Conservation (phyloP, 1,139 yeast genomes). For the Lodderomyces parapsilosis region DNA sequence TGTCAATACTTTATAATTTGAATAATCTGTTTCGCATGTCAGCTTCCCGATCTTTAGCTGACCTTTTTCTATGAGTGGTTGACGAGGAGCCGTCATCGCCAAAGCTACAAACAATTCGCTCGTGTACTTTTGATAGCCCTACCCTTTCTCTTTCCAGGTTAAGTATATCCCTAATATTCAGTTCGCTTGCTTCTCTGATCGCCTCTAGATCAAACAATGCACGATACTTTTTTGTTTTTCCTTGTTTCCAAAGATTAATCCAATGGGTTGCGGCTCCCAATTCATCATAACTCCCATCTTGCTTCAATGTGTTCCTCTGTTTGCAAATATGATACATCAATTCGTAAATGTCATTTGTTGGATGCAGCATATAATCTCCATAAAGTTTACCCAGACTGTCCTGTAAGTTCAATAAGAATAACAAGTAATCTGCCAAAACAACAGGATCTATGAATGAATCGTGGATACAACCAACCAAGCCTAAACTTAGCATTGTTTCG, state of each 20-base stretch:
- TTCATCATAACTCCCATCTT: slow-evolving; percentile 46
- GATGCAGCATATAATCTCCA: slow-evolving; percentile 49
- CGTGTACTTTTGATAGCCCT: slow-evolving; percentile 26
- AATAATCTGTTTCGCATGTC: slow-evolving; percentile 42
- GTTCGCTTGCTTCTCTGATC: slow-evolving; percentile 28
- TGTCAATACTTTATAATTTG: slow-evolving; percentile 18
- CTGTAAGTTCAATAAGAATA: slow-evolving; percentile 70
- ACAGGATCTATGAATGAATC: slow-evolving; percentile 74
- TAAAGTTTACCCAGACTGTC: slow-evolving; percentile 47
- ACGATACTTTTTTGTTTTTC: slow-evolving; percentile 34
- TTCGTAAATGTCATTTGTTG: slow-evolving; percentile 73
- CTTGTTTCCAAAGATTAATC: slow-evolving; percentile 68
- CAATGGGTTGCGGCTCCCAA: slow-evolving; percentile 66
- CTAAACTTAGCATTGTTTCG: slow-evolving; percentile 73
- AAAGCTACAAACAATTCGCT: slow-evolving; percentile 32
- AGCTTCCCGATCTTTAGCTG: slow-evolving; percentile 47
- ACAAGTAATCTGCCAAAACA: slow-evolving; percentile 80
- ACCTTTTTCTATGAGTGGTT: slow-evolving; percentile 37
- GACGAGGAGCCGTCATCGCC: slow-evolving; percentile 42
- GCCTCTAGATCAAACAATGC: slow-evolving; percentile 42
- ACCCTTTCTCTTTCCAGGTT: slow-evolving; percentile 34
- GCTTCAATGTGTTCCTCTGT: slow-evolving; percentile 33
- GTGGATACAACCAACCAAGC: slow-evolving; percentile 78
- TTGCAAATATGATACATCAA: slow-evolving; percentile 57
- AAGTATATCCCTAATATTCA: slow-evolving; percentile 24